phyloP scores from a whole-genome alignment of 306 rosid genomes.

The Glycine tomentella region DNA sequence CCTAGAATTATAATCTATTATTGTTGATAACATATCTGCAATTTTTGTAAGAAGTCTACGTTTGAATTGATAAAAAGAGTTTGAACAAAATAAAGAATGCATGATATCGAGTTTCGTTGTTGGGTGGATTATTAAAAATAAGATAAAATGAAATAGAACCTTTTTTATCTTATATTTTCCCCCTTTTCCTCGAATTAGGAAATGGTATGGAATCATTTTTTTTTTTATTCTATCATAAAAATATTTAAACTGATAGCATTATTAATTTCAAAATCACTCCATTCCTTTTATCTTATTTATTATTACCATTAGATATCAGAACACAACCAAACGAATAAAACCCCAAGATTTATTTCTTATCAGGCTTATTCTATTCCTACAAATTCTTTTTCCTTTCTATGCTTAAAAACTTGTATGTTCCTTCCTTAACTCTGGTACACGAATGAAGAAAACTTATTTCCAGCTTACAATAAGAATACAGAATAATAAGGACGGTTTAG shows the following conservation, averaged over 20 bases:
- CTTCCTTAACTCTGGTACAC: conserved; percentile 1
- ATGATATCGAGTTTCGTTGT: background rate
- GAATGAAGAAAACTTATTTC: background rate
- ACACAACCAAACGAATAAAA: conserved; percentile 33
- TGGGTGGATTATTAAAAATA: too few relatives aligned
- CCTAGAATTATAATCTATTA: background rate
- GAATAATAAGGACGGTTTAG: background rate
- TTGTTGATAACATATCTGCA: conserved; percentile 29
- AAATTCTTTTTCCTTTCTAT: background rate
- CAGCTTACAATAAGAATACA: background rate
- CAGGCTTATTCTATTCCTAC: conserved; percentile 25
- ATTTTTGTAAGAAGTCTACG: background rate
- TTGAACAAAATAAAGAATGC: background rate
- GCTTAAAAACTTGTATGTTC: background rate
- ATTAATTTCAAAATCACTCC: background rate
- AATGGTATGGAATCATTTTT: background rate
- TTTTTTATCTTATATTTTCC: background rate
- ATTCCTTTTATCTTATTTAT: background rate
- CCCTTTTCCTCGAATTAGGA: background rate
- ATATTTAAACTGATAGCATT: background rate
- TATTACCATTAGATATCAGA: background rate
- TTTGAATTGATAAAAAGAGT: background rate
- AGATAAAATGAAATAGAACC: background rate
- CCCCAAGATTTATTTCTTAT: conserved; percentile 39
- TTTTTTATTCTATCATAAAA: background rate